Evolutionary conservation across 1,284 basidiomycete species (phyloP).

Genomic region (Takashimella koratensis): DNA sequence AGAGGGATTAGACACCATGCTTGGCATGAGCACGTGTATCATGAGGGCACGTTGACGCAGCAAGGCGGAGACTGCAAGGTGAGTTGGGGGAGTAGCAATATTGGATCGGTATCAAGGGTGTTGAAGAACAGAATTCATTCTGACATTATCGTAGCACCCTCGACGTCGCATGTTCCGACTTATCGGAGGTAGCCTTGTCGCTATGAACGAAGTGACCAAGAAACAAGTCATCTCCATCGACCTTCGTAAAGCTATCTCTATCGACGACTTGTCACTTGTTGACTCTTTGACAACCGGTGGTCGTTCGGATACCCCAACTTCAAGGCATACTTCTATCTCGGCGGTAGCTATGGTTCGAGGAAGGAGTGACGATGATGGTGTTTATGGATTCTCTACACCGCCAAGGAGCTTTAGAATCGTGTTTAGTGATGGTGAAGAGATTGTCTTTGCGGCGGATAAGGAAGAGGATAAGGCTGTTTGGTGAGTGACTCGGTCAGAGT

Average conservation of each 20-base stretch:
- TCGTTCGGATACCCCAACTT: not conserved
- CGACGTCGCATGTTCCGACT: conserved; percentile 80
- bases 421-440: conserved; percentile 75
- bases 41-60: conserved; percentile 90
- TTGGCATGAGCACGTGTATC: conserved; percentile 89
- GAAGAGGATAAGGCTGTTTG: conserved; percentile 83
- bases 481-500: conserved; percentile 54
- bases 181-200: conserved; percentile 79
- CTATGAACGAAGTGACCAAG: conserved; percentile 92
- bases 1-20: conserved; percentile 80
- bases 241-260: conserved; percentile 71
- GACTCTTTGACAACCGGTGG: not conserved
- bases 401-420: conserved; percentile 77
- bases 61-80: conserved; percentile 90
- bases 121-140: not conserved
- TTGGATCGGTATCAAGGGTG: not conserved
- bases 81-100: conserved; percentile 48
- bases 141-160: conserved; percentile 63
- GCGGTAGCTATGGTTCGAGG: too few relatives aligned
- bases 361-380: conserved; percentile 56
- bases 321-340: conserved; percentile 13
- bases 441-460: conserved; percentile 86
- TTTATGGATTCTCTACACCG: conserved; percentile 59
- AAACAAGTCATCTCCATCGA: conserved; percentile 86
- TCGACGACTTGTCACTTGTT: conserved; percentile 65